Percentiles rank a stretch among this genome's conserved stretches.
Evolutionary conservation across 2,329 filamentous ascomycete genomes (phyloP).

Genomic region (Fusarium abutilonis): DNA sequence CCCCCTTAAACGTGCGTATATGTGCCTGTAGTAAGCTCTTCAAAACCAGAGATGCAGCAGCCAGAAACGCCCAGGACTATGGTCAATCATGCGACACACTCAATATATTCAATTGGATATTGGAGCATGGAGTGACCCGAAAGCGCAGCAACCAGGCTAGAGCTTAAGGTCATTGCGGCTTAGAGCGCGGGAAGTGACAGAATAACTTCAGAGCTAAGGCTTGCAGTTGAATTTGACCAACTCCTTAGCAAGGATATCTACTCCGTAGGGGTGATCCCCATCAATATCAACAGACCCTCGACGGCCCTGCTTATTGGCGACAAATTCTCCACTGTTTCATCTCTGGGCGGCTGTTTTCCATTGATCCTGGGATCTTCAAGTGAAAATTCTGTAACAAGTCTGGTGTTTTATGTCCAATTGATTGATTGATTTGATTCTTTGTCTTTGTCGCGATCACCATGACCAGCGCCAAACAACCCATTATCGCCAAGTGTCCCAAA

Average conservation of each 20-base stretch:
- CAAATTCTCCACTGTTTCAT: constrained; percentile 35
- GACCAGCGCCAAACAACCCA: constrained; percentile 3
- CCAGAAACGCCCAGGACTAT: constrained; percentile 23
- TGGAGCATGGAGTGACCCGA: background rate
- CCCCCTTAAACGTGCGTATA: constrained; percentile 13
- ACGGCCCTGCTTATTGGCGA: constrained; percentile 27
- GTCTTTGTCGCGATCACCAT: background rate
- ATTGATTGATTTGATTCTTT: too few species aligned
- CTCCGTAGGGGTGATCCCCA: constrained; percentile 23
- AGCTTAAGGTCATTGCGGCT: constrained; percentile 8
- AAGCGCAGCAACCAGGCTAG: too few species aligned
- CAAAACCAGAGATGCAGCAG: constrained; percentile 35
- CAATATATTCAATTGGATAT: constrained; percentile 25
- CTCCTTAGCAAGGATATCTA: constrained; percentile 4
- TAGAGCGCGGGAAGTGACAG: background rate
- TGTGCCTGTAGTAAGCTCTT: background rate
- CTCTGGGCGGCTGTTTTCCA: constrained; percentile 21
- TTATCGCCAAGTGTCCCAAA: background rate
- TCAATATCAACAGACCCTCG: constrained; percentile 24
- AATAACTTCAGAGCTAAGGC: background rate
- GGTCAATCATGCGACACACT: constrained; percentile 33
- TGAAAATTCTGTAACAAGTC: constrained; percentile 32
- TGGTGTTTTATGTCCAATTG: constrained; percentile 28
- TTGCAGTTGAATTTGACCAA: constrained; percentile 7
- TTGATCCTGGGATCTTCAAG: constrained; percentile 16